Evolutionary conservation across 176 grass and related monocot species (phyloP).

Genomic region (Aegilops sharonensis): DNA sequence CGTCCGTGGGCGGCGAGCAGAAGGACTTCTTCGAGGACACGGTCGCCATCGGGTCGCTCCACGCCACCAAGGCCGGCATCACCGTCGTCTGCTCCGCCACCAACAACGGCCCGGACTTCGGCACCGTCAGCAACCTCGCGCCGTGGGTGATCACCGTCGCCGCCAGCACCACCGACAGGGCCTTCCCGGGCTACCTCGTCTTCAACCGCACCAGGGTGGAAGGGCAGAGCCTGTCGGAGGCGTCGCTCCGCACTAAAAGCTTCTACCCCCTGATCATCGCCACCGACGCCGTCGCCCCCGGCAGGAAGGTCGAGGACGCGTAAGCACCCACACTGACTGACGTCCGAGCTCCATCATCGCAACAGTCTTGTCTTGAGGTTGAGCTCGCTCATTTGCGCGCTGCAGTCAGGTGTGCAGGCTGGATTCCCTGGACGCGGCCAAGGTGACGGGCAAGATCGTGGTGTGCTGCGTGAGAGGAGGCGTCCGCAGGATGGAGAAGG

Average conservation of each 20-base stretch:
- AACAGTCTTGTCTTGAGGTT: not conserved
- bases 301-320: conserved; percentile 18
- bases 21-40: conserved; percentile 34
- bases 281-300: conserved; percentile 24
- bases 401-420: conserved; percentile 44
- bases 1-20: conserved; percentile 55
- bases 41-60: conserved; percentile 59
- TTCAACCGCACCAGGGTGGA: conserved; percentile 36
- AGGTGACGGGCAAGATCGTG: conserved; percentile 60
- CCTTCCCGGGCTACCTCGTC: conserved; percentile 42
- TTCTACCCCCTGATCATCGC: conserved; percentile 51
- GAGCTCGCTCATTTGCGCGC: no score
- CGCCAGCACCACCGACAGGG: conserved; percentile 54
- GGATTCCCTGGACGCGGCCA: conserved; percentile 48
- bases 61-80: conserved; percentile 60
- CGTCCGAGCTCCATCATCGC: not conserved
- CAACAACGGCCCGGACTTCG: conserved; percentile 47
- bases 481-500: conserved; percentile 39
- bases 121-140: conserved; percentile 46
- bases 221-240: conserved; percentile 70
- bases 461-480: conserved; percentile 58
- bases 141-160: conserved; percentile 78
- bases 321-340: not conserved
- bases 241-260: conserved; percentile 23
- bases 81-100: conserved; percentile 68